Conservation (phyloP, 1,284 basidiomycete species). For the Vanrija humicola region DNA sequence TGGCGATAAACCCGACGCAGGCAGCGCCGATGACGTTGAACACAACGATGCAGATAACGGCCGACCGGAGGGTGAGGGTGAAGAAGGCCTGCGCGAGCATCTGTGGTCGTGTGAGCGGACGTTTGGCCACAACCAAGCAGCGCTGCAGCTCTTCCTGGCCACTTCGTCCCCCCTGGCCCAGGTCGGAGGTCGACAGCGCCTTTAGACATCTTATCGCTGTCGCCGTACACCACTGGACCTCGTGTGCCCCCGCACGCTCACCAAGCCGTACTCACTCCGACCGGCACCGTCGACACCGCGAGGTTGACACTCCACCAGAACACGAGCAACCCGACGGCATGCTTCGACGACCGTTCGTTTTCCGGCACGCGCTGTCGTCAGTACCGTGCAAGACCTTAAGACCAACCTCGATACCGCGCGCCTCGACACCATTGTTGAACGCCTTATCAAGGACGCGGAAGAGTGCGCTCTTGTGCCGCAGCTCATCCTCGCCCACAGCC, state of each 20-base stretch:
- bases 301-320: slow-evolving; percentile 36
- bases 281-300: slow-evolving; percentile 58
- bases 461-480: slow-evolving; percentile 1
- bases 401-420: slow-evolving; percentile 26
- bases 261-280: slow-evolving; percentile 47
- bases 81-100: slow-evolving; percentile 56
- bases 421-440: slow-evolving; percentile 32
- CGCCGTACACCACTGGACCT: too few species aligned
- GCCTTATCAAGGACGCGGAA: slow-evolving; percentile 19
- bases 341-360: slow-evolving; percentile 22
- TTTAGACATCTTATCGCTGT: too few species aligned
- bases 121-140: neutral
- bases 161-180: too few species aligned
- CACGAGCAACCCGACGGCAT: slow-evolving; percentile 27
- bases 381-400: neutral
- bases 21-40: slow-evolving; percentile 46
- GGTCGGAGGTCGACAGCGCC: too few species aligned
- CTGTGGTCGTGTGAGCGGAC: slow-evolving; percentile 15
- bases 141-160: neutral
- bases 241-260: too few species aligned
- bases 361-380: slow-evolving; percentile 23
- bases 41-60: slow-evolving; percentile 42
- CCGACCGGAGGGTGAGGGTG: slow-evolving; percentile 55
- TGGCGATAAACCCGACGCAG: slow-evolving; percentile 56
- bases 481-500: slow-evolving; percentile 1